Base-by-base conservation (phyloP, 345 rosid species). In the Arabis hirsuta region DNA sequence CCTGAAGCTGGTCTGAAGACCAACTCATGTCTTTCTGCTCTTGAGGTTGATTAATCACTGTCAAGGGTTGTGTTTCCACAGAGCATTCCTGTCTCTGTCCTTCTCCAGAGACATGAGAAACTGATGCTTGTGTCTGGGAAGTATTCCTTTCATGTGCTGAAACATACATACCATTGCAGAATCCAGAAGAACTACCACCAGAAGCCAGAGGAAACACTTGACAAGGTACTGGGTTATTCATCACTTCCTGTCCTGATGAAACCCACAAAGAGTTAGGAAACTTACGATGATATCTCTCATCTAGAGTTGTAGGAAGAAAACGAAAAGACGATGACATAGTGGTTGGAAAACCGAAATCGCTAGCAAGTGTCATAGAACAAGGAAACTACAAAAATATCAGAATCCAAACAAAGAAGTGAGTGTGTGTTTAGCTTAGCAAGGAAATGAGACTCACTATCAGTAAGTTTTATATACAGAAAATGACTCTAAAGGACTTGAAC, bases 11-110 rank as follows among this genome's bases (percentile, higher is more conserved):
- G 67, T 87, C 84, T 16, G 80, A 43, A 72, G 71, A 65, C 91
- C 97, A 94, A 4, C 82, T 54, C 38, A 68, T 63, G 72, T 76
- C 85, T 76, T 74, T 83, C 60, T 65, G 81, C 73, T 84, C 86
- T 45, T 78, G 81, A 48, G 79, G 71, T 31, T 51, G 72, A 74
- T 72, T 73, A 45, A 67, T 58, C 41, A 80, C 55, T 29, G 72
- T 32, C 45, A 81, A 48, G 22, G 84, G 60, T 27, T 74, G 85
- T 53, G 72, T 75, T 50, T 72, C 90, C 39, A 81, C 45, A 27
- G 36, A 58, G 26, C 82, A 65, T 80, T 77, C 76, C 56, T 12
- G 55, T 12, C 22, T 14, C 31, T 79, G 74, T 3, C 74, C 65
- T 58, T 62, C 80, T 65, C 55, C 76, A 56, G 77, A 62, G 38